A percentile compares a stretch with the other conserved stretches of the same genome.
Evolutionary conservation across 495 filamentous ascomycete species (phyloP).

Genomic region (Aspergillus conjunctus): DNA sequence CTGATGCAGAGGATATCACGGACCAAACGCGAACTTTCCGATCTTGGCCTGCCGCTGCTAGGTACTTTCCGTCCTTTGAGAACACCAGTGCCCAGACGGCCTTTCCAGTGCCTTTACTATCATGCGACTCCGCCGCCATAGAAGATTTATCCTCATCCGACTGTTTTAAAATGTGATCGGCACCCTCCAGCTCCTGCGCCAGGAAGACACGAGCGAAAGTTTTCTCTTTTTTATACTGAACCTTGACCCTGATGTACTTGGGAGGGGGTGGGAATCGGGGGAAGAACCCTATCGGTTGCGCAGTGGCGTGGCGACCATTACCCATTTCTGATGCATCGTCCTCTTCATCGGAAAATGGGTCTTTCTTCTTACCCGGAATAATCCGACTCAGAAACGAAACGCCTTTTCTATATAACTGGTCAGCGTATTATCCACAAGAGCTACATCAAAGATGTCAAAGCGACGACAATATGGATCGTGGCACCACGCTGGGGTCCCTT

Average conservation of each 20-base stretch:
- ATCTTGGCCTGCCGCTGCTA: slow-evolving; percentile 89
- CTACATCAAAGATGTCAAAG: not conserved
- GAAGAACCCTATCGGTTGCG: slow-evolving; percentile 81
- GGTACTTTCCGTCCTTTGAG: slow-evolving; percentile 87
- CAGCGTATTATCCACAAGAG: slow-evolving; percentile 2
- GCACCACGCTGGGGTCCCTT: not conserved
- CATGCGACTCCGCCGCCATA: slow-evolving; percentile 38
- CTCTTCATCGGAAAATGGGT: slow-evolving; percentile 49
- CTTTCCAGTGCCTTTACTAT: slow-evolving; percentile 38
- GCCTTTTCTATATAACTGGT: slow-evolving; percentile 63
- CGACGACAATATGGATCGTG: slow-evolving; percentile 1
- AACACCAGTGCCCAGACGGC: slow-evolving; percentile 93
- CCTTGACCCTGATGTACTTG: slow-evolving; percentile 82
- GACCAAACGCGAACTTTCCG: slow-evolving; percentile 86
- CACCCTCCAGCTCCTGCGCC: slow-evolving; percentile 74
- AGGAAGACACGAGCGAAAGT: slow-evolving; percentile 88
- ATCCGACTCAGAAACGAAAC: slow-evolving; percentile 91
- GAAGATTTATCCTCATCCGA: slow-evolving; percentile 32
- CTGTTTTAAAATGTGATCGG: slow-evolving; percentile 20
- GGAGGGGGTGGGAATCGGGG: slow-evolving; percentile 89
- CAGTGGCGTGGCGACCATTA: slow-evolving; percentile 71
- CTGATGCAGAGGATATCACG: slow-evolving; percentile 79
- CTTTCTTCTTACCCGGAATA: slow-evolving; percentile 74
- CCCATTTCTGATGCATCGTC: slow-evolving; percentile 76
- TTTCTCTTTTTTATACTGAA: slow-evolving; percentile 78